Conservation (phyloP, 495 filamentous ascomycete species). For the Hypoxylon subgilvum region DNA sequence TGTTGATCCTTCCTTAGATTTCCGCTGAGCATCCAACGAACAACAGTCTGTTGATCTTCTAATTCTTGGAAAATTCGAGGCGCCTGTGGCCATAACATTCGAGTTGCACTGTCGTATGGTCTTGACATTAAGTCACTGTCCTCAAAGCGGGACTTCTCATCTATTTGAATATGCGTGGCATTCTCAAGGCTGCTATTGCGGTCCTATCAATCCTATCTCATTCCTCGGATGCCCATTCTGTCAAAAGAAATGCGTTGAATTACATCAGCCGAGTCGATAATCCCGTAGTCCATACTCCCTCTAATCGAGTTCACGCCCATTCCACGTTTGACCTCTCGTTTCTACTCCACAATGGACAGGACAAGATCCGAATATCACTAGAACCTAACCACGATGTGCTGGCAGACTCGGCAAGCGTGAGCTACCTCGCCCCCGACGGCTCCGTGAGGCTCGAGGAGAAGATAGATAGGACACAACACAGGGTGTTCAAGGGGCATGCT, state of each 20-base stretch:
- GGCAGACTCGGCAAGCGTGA: conserved; percentile 72
- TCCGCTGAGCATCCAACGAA: conserved; percentile 7
- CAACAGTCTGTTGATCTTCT: conserved; percentile 7
- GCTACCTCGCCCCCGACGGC: conserved; percentile 74
- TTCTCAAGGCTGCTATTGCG: conserved; percentile 34
- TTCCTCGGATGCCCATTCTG: conserved; percentile 66
- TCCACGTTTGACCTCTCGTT: conserved; percentile 86
- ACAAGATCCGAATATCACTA: conserved; percentile 77
- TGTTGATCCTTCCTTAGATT: conserved; percentile 3
- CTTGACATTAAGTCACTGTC: conserved; percentile 32
- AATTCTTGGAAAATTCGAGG: conserved; percentile 1
- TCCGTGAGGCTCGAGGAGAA: conserved; percentile 63
- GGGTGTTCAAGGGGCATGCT: conserved; percentile 81
- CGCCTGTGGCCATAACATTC: conserved; percentile 7
- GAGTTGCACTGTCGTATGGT: conserved; percentile 36
- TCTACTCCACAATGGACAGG: conserved; percentile 66
- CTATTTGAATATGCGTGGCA: conserved; percentile 37
- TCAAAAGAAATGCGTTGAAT: conserved; percentile 74
- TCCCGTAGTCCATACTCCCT: conserved; percentile 76
- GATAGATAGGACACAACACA: conserved; percentile 73
- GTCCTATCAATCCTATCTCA: conserved; percentile 34
- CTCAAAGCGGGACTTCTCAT: conserved; percentile 35
- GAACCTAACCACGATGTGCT: conserved; percentile 94
- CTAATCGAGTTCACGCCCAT: conserved; percentile 76
- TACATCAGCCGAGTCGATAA: conserved; percentile 77